A percentile compares a stretch with the other conserved stretches of the same genome.
phyloP scores from a whole-genome alignment of 2,329 filamentous ascomycete genomes.

The Ophiobolus disseminans region DNA sequence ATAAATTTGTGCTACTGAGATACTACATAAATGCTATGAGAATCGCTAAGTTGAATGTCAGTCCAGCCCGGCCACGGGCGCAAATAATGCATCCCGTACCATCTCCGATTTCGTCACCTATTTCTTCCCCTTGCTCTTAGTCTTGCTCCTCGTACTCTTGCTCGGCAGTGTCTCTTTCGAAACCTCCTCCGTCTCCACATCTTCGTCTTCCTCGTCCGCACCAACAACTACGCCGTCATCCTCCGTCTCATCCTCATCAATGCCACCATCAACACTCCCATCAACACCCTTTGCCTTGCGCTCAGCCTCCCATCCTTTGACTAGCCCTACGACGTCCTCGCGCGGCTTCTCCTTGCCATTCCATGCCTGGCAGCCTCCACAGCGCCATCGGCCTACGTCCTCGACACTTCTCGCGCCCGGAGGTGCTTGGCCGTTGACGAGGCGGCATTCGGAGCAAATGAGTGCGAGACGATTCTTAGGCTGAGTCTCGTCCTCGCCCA shows the following conservation, averaged over 20 bases:
- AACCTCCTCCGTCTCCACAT: slow-evolving; percentile 26
- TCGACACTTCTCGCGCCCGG: slow-evolving; percentile 79
- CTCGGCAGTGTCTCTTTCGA: slow-evolving; percentile 41
- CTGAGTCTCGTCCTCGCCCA: slow-evolving; percentile 93
- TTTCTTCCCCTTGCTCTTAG: slow-evolving; percentile 50
- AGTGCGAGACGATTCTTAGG: slow-evolving; percentile 89
- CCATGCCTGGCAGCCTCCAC: slow-evolving; percentile 78
- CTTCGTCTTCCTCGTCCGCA: slow-evolving; percentile 27
- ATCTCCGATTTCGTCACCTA: slow-evolving; percentile 8
- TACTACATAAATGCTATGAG: too few species aligned
- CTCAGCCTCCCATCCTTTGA: slow-evolving; percentile 56
- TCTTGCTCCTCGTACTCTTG: slow-evolving; percentile 52
- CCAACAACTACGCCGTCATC: slow-evolving; percentile 24
- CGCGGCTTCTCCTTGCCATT: slow-evolving; percentile 84
- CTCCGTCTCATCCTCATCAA: slow-evolving; percentile 34
- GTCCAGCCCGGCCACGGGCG: too few species aligned
- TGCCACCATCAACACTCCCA: slow-evolving; percentile 14
- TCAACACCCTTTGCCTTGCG: slow-evolving; percentile 52
- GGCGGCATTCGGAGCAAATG: slow-evolving; percentile 80
- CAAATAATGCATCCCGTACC: too few species aligned
- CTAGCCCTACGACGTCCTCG: slow-evolving; percentile 63
- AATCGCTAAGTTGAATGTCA: too few species aligned
- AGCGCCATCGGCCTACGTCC: slow-evolving; percentile 87
- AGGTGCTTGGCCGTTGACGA: slow-evolving; percentile 95
- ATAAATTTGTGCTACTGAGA: too few species aligned